Base-by-base conservation (phyloP, 2,329 filamentous ascomycete species). In the Colletotrichum horii region DNA sequence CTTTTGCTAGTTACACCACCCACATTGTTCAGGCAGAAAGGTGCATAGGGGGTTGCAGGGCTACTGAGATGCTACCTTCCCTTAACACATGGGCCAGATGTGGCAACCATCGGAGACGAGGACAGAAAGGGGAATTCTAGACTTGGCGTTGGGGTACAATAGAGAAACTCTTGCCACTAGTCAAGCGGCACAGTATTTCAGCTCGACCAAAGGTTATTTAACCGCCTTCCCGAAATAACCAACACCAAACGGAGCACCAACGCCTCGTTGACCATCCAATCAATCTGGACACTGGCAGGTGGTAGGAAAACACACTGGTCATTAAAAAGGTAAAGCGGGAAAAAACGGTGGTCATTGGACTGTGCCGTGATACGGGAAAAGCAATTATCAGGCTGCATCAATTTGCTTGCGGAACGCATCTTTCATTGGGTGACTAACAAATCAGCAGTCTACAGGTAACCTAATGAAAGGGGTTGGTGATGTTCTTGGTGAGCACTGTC, bases 401-500 rank as follows among this genome's bases (percentile, higher is more conserved):
- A 38, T 5, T 19, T 38, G 4, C 19, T 19, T 4, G 36, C 36
- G 36, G 38, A 11, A 19, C 34, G 15, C 34, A 36, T 36, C 6
- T 36, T 36, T 16, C 8, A 36, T 36, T 34, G 32, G 5, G 32
- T 6, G 32, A 1, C 32, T 14, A 34, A 12, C 12, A 34, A 34
- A 6, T 14, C 1, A 12, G 14, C 32, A 14, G 4, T 4, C 32
- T 15, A 2, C 32, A 34, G 12, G 5, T 34, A 34, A 14, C 34
- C 34, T 36, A 3, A 4, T 4, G 12, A 6, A 55, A 55, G 11
- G 81, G 78, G 61, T 82, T 82, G 4, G 74, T 71, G 9, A 79
- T 71, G 32, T 79, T 80, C 16, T 64, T 26, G 3, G 6, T 61
- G n/a, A 81, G 24, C 4, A 80, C 58, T 1, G 80, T 80, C 3